These are phyloP conservation scores for Calamus simplicifolius DNA, from an alignment of 176 grass and related monocot genomes.

Conservation along the genomic window DNA sequence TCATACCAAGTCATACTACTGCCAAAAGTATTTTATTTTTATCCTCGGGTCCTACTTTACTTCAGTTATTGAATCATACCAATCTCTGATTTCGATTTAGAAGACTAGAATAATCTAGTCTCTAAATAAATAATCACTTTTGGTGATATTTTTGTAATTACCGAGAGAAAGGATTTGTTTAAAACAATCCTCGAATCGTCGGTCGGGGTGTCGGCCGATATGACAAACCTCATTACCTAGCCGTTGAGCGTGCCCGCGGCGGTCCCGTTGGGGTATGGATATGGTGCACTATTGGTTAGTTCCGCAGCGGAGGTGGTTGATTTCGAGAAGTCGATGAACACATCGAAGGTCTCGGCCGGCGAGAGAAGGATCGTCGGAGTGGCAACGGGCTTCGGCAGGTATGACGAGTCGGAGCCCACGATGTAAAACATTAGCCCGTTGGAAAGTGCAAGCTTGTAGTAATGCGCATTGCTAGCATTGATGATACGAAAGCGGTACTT, in stretches of 20 bases:
- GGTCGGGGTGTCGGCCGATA: not conserved
- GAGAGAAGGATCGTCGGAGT: constrained; percentile 23
- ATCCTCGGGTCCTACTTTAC: too few relatives aligned
- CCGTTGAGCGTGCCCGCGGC: constrained; percentile 17
- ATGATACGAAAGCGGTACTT: constrained; percentile 52
- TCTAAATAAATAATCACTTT: too few relatives aligned
- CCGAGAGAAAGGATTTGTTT: too few relatives aligned
- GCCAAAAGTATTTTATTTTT: too few relatives aligned
- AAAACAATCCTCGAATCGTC: constrained; percentile 20
- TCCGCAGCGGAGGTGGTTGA: not conserved
- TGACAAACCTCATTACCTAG: constrained; percentile 51
- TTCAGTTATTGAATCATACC: too few relatives aligned
- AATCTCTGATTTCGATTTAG: too few relatives aligned
- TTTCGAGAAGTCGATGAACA: constrained; percentile 41
- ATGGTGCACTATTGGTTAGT: constrained; percentile 53
- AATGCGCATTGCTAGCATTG: constrained; percentile 65
- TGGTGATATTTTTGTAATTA: too few relatives aligned
- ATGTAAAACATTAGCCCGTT: constrained; percentile 36
- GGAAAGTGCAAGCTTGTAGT: constrained; percentile 48
- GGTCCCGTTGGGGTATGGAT: constrained; percentile 48
- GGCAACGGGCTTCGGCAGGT: constrained; percentile 25
- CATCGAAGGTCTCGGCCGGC: constrained; percentile 47
- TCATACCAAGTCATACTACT: too few relatives aligned
- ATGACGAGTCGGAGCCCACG: constrained; percentile 57
- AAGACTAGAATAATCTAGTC: too few relatives aligned